These are phyloP conservation scores for Spergularia azorica DNA, from an alignment of 179 eudicot species.

Conservation along the genomic window DNA sequence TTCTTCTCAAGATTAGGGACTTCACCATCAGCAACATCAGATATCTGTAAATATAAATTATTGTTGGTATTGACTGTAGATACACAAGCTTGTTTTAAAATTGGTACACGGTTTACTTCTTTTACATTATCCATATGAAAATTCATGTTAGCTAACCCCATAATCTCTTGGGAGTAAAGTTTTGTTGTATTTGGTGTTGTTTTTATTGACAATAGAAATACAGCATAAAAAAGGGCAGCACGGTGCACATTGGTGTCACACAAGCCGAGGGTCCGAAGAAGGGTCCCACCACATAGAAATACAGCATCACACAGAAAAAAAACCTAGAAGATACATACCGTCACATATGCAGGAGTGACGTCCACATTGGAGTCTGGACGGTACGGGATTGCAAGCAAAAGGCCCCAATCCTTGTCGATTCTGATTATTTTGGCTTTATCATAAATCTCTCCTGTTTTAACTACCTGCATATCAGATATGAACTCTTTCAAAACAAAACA, in stretches of 20 bases:
- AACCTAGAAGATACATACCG: constrained; percentile 51
- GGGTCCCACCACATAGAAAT: not conserved
- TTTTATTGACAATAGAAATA: not conserved
- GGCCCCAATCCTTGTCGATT: constrained; percentile 75
- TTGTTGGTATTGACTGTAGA: constrained; percentile 5
- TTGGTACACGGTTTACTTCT: no score
- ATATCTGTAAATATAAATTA: constrained; percentile 44
- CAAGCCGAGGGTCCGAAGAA: no score
- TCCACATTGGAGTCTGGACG: constrained; percentile 44
- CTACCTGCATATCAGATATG: constrained; percentile 48
- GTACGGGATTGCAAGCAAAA: constrained; percentile 81
- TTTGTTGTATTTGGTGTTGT: no score
- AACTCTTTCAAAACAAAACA: constrained; percentile 6
- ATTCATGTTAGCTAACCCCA: no score
- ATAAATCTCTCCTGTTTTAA: constrained; percentile 76
- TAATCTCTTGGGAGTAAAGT: no score
- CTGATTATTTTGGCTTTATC: constrained; percentile 73
- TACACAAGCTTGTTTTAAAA: no score
- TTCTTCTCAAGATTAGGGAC: constrained; percentile 63
- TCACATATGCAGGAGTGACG: constrained; percentile 79
- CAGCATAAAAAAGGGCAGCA: not conserved
- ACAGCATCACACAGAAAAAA: constrained; percentile 6
- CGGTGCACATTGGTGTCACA: no score
- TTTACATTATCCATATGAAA: no score
- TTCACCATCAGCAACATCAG: constrained; percentile 86